These are phyloP conservation scores for Mycena sp. DNA, from an alignment of 1,284 basidiomycete genomes.

Conservation along the genomic window DNA sequence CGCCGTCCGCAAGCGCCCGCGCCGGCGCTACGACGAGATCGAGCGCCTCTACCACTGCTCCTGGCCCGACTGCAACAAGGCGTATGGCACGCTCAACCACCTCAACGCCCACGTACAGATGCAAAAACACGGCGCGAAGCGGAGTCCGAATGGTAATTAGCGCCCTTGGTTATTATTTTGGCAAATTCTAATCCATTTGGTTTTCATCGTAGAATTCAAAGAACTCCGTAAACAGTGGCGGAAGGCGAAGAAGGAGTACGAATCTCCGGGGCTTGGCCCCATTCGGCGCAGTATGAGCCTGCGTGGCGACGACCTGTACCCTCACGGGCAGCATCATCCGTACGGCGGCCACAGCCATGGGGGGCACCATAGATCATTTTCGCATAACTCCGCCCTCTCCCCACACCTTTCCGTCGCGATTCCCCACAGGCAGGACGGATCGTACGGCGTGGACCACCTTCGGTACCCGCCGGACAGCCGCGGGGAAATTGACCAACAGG, in stretches of 20 bases:
- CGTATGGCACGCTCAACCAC: constrained; percentile 91
- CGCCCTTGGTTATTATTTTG: constrained; percentile 35
- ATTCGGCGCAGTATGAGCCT: constrained; percentile 33
- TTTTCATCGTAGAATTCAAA: constrained; percentile 84
- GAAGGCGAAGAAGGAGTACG: constrained; percentile 87
- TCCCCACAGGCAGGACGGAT: constrained; percentile 26
- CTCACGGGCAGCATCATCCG: constrained; percentile 19
- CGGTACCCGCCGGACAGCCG: constrained; percentile 28
- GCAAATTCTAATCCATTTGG: constrained; percentile 26
- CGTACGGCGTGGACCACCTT: constrained; percentile 27
- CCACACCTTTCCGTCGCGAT: constrained; percentile 29
- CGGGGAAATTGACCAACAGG: constrained; percentile 29
- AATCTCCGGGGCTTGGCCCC: constrained; percentile 39
- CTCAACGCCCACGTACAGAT: constrained; percentile 93
- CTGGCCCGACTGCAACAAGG: constrained; percentile 87
- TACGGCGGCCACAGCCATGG: constrained; percentile 18
- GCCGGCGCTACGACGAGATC: constrained; percentile 90
- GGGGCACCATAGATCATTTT: constrained; percentile 29
- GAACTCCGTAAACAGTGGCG: constrained; percentile 97
- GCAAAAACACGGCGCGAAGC: constrained; percentile 90
- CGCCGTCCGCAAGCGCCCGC: constrained; percentile 83
- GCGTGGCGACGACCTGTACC: constrained; percentile 29
- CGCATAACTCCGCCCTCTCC: constrained; percentile 31
- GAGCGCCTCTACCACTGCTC: constrained; percentile 90
- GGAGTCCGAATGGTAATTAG: constrained; percentile 81